A percentile compares a stretch with the other conserved stretches of the same genome.
phyloP scores from a whole-genome alignment of 2,329 filamentous ascomycete species.

The Bipolaris cookei region DNA sequence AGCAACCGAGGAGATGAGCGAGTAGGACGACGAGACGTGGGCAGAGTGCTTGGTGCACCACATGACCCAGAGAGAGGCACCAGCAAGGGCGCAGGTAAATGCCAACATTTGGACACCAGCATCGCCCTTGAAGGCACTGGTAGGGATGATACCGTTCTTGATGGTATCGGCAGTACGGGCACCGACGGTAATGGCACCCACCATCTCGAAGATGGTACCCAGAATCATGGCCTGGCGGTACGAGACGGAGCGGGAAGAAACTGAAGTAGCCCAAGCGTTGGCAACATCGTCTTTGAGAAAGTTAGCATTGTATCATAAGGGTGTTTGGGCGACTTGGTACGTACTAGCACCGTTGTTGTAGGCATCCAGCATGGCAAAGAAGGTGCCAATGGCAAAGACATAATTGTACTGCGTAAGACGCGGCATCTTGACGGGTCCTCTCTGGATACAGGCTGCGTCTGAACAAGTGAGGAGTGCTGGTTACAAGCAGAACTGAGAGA shows the following conservation, averaged over 20 bases:
- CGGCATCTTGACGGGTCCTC: slow-evolving; percentile 25
- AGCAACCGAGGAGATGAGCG: slow-evolving; percentile 57
- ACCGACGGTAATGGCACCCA: slow-evolving; percentile 54
- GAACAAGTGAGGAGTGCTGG: slow-evolving; percentile 21
- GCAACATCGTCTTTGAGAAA: slow-evolving; percentile 73
- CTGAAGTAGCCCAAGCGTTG: slow-evolving; percentile 81
- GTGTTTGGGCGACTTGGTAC: slow-evolving; percentile 39
- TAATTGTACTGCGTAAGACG: slow-evolving; percentile 63
- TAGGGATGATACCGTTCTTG: slow-evolving; percentile 70
- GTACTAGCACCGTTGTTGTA: slow-evolving; percentile 80
- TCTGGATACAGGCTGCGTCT: slow-evolving; percentile 22
- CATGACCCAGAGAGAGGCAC: slow-evolving; percentile 76
- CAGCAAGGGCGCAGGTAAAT: slow-evolving; percentile 66
- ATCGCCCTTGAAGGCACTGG: slow-evolving; percentile 53
- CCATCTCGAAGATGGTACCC: slow-evolving; percentile 56
- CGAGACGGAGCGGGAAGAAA: slow-evolving; percentile 77
- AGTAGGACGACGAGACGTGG: slow-evolving; percentile 66
- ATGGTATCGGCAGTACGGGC: slow-evolving; percentile 72
- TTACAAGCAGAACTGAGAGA: slow-evolving; percentile 27
- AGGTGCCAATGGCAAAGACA: slow-evolving; percentile 75
- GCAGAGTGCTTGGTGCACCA: slow-evolving; percentile 77
- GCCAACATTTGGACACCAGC: slow-evolving; percentile 59
- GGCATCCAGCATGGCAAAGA: slow-evolving; percentile 77
- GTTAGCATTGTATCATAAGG: slow-evolving; percentile 12
- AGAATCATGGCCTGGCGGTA: slow-evolving; percentile 67